Evolutionary conservation across 2,329 filamentous ascomycete species (phyloP), one percentile per base, ranked within the genome.

Genomic region (Alternaria brassicicola): DNA sequence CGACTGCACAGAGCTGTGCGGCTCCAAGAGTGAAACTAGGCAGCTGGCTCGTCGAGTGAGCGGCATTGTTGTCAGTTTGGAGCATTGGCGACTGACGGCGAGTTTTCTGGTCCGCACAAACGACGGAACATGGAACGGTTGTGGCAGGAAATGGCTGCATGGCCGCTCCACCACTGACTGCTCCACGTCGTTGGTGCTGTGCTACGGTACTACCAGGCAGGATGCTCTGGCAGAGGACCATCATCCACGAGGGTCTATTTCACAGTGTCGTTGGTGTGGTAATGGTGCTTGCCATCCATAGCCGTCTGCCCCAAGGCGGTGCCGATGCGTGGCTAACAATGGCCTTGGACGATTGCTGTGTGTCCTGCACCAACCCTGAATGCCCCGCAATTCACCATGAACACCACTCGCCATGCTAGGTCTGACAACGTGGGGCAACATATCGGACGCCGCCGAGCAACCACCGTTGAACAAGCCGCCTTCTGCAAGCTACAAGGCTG

Each of bases 41-140:
- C 17, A 6, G 28, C 43, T 9, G 17, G 5, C 12, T 41, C 17
- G 9, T 41, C 35, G 9, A n/a, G 10, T 31, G 26, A 10, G 17
- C 39, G 36, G 42, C 41, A n/a, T 33, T 48, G 35, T 33, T 48
- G 35, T 43, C n/a, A 45, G 8, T 38, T 12, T 39, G 19, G 19
- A 4, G 21, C 38, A 21, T n/a, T 46, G 49, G 39, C 42, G 26
- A 53, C 52, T 28, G 39, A 48, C 49, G 43, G 28, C 35, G 49
- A 42, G 41, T 33, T 42, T 53, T 35, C 26, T 10, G 31, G 43
- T 17, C 55, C 52, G 36, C 19, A 36, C 49, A 57, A 36, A 38
- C 49, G 13, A 33, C 35, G 28, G 39, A 39, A 28, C 48, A 28
- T 17, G 28, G 41, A 30, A 41, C 35, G 36, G 25, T 28, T 41